phyloP scores from a whole-genome alignment of 2,329 filamentous ascomycete species.

The Exophiala calicioides region DNA sequence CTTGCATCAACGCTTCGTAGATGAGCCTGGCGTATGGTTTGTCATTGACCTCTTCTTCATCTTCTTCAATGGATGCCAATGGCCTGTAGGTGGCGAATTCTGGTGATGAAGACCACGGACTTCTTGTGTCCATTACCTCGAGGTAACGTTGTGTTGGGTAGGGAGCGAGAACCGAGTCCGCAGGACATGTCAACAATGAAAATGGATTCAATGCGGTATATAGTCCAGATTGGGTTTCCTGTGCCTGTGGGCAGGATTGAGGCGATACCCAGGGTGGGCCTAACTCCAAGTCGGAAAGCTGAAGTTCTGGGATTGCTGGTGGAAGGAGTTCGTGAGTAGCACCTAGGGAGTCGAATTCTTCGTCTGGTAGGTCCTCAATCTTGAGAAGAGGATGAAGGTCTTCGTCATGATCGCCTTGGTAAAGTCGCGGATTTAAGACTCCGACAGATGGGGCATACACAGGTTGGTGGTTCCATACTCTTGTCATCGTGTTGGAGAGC shows the following conservation, averaged over 20 bases:
- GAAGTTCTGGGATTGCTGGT: conserved; percentile 10
- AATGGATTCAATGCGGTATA: neutral
- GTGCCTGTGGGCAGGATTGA: conserved; percentile 6
- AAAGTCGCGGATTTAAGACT: neutral
- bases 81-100: conserved; percentile 14
- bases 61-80: conserved; percentile 13
- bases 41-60: conserved; percentile 43
- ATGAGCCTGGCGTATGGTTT: conserved; percentile 83
- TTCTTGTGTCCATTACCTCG: conserved; percentile 11
- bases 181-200: conserved; percentile 4
- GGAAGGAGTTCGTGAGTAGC: neutral
- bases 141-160: conserved; percentile 15
- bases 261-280: conserved; percentile 9
- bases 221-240: conserved; percentile 1
- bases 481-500: conserved; percentile 8
- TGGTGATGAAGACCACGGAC: conserved; percentile 21
- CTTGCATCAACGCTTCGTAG: conserved; percentile 70
- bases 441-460: conserved; percentile 6
- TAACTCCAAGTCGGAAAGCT: conserved; percentile 18
- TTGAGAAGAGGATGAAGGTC: conserved; percentile 12
- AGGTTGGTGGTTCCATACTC: conserved; percentile 11
- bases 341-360: neutral
- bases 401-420: neutral
- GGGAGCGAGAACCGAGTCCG: conserved; percentile 4
- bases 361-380: conserved; percentile 11